A percentile compares a stretch with the other conserved stretches of the same genome.
Conservation (phyloP, 2,329 filamentous ascomycete genomes). For the Didymella exigua region DNA sequence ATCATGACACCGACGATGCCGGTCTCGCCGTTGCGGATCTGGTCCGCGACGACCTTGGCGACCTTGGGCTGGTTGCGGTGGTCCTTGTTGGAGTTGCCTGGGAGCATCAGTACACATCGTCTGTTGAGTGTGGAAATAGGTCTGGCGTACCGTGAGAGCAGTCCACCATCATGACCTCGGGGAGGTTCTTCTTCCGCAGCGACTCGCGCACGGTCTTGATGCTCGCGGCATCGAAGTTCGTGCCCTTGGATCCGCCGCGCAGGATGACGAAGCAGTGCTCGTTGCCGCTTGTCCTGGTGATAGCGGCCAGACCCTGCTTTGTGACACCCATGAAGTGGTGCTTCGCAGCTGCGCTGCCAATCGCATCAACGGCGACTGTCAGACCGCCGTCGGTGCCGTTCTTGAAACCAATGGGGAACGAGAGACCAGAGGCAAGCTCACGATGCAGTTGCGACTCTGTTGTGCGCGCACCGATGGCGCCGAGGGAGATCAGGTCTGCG, state of each 20-base stretch:
- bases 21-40: constrained; percentile 84
- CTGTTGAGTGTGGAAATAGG: background rate
- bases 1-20: constrained; percentile 98
- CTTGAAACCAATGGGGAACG: constrained; percentile 99
- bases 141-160: constrained; percentile 82
- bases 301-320: constrained; percentile 94
- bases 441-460: constrained; percentile 97
- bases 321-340: constrained; percentile 99
- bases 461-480: constrained; percentile 92
- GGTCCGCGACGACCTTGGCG: constrained; percentile 78
- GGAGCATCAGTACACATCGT: constrained; percentile 21
- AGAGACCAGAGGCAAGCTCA: constrained; percentile 91
- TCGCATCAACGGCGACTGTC: constrained; percentile 91
- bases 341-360: constrained; percentile 76
- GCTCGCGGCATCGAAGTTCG: constrained; percentile 89
- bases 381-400: constrained; percentile 96
- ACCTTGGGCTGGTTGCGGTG: constrained; percentile 97
- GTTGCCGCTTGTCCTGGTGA: constrained; percentile 91
- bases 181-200: constrained; percentile 80
- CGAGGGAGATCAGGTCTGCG: constrained; percentile 91
- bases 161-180: constrained; percentile 94
- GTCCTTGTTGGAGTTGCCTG: constrained; percentile 95
- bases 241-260: constrained; percentile 86
- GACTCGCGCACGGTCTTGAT: constrained; percentile 80
- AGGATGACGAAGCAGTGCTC: constrained; percentile 98